Evolutionary conservation across 2,329 filamentous ascomycete species (phyloP), one percentile per base, ranked within the genome.

Genomic region (Aspergillus aculeatus): DNA sequence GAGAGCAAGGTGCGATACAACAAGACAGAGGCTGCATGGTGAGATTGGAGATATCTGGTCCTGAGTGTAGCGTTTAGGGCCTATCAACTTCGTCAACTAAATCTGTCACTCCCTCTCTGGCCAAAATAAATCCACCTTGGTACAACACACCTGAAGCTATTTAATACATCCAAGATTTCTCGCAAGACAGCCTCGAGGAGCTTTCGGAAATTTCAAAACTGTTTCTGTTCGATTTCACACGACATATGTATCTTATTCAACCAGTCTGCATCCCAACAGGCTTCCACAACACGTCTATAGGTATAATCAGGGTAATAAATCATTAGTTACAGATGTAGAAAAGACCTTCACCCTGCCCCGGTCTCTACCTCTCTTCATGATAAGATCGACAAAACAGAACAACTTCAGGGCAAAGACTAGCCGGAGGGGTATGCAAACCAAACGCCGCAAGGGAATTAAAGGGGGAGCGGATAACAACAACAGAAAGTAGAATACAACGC

Each of bases 341-440:
- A 26, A 53, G 23, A 41, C 23, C 32, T 29, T 14, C 50, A 26
- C 35, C 48, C 31, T 38, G 54, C 32, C 58, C 38, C 53, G 35
- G 21, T 29, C 38, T 47, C 44, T 55, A 35, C 14, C 19, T 52
- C 50, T 52, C 38, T 52, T 47, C 11, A 54, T 48, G 53, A 35
- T 10, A 29, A 29, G 26, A 29, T 47, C 53, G 26, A 35, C 47
- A 26, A 38, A 51, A 41, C 54, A 55, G 26, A 60, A 51, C 57
- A 59, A 60, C 55, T 56, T 50, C 49, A 41, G 48, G 41, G 55
- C 61, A 60, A 53, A 50, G 57, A 60, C 51, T 53, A 57, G 60
- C 57, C 51, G 52, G 32, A 57, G 55, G 55, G 61, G 57, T 65
- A 65, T 64, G 64, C 59, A 62, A 64, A 66, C 62, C 59, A 62